Evolutionary conservation across 768 basidiomycete species (phyloP).

Genomic region (Inosperma sp.): DNA sequence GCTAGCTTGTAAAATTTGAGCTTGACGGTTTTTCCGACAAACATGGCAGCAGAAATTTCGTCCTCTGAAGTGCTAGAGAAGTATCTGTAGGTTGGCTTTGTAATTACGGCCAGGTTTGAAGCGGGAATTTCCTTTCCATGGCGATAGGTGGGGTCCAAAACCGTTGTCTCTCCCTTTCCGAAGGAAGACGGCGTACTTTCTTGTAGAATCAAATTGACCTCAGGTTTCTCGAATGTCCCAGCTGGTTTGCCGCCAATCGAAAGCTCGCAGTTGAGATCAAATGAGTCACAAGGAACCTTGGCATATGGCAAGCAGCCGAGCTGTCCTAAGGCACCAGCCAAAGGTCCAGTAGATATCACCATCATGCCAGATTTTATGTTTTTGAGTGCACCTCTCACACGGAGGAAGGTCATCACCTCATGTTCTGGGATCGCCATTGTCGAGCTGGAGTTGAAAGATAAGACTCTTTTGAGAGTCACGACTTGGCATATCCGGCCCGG

Average conservation of each 20-base stretch:
- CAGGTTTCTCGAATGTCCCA: background rate
- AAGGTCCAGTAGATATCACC: background rate
- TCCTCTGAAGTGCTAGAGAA: background rate
- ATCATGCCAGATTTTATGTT: background rate
- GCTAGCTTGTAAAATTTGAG: slow-evolving; percentile 2
- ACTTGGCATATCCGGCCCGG: background rate
- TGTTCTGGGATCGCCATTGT: background rate
- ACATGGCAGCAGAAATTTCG: background rate
- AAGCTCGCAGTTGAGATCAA: background rate
- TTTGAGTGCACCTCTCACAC: background rate
- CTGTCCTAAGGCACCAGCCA: background rate
- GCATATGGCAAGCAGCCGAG: slow-evolving; percentile 1
- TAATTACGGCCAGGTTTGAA: background rate
- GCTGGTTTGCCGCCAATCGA: background rate
- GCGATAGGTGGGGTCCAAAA: background rate
- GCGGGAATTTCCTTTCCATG: background rate
- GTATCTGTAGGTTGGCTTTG: background rate
- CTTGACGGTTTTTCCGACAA: background rate
- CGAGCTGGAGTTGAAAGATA: background rate
- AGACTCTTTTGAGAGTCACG: background rate
- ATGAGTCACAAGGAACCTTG: background rate
- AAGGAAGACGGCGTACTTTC: background rate
- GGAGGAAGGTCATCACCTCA: background rate
- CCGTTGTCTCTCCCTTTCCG: background rate
- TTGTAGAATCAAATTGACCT: background rate